Conservation (phyloP, 495 filamentous ascomycete genomes). For the Lasiosphaeria miniovina region DNA sequence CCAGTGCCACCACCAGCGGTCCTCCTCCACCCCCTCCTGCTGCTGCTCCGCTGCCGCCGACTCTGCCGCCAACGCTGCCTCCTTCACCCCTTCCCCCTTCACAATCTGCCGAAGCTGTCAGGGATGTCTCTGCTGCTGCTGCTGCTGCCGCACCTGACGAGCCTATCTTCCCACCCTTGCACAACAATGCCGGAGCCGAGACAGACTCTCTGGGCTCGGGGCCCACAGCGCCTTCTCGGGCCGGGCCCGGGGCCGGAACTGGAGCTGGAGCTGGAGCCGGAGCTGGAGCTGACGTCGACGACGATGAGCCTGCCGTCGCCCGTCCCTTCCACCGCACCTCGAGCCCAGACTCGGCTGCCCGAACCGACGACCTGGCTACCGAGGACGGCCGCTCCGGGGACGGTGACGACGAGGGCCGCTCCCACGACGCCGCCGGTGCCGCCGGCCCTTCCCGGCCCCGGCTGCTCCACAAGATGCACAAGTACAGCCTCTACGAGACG, state of each 20-base stretch:
- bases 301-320: conserved; percentile 62
- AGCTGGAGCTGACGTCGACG: conserved; percentile 50
- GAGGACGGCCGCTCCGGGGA: conserved; percentile 23
- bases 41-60: not conserved
- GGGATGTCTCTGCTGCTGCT: not conserved
- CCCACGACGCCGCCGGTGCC: conserved; percentile 17
- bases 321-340: conserved; percentile 61
- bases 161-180: conserved; percentile 40
- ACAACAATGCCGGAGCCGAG: conserved; percentile 42
- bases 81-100: conserved; percentile 1
- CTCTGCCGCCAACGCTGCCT: conserved; percentile 3
- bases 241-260: conserved; percentile 9
- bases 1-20: too few relatives aligned
- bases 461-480: conserved; percentile 83
- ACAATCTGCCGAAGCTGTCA: conserved; percentile 3
- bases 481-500: conserved; percentile 93
- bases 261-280: conserved; percentile 23
- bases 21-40: not conserved
- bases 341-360: conserved; percentile 50
- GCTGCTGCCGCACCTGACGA: not conserved
- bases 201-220: conserved; percentile 17
- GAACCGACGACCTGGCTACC: conserved; percentile 14
- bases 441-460: conserved; percentile 26
- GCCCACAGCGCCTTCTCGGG: too few relatives aligned
- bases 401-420: conserved; percentile 46